Conservation (phyloP, 164 flowering plant species). For the Magnolia changhungtana region DNA sequence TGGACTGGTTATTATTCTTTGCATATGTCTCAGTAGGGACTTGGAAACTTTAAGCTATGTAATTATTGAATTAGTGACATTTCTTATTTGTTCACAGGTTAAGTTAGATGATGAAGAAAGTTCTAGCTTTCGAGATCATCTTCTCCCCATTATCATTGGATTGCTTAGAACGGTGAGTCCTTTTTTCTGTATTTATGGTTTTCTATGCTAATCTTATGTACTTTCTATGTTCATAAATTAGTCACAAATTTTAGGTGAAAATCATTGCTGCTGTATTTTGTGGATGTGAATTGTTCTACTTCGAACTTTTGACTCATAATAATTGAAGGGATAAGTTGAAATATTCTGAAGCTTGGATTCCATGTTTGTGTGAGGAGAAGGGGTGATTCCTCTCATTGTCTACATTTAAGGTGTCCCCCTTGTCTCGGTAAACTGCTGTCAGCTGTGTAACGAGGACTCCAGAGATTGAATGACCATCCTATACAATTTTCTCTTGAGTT, state of each 20-base stretch:
- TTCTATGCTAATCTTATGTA: neutral
- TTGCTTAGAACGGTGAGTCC: constrained; percentile 92
- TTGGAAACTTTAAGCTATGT: neutral
- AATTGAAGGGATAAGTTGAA: too few relatives aligned
- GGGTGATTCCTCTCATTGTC: too few relatives aligned
- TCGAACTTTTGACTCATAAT: too few relatives aligned
- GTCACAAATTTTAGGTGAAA: neutral
- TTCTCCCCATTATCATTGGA: constrained; percentile 86
- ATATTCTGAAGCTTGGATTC: too few relatives aligned
- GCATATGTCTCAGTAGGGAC: neutral
- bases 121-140: constrained; percentile 65
- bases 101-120: constrained; percentile 68
- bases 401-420: too few relatives aligned
- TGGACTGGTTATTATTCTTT: neutral
- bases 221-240: neutral
- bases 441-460: too few relatives aligned
- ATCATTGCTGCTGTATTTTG: neutral
- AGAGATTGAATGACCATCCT: too few relatives aligned
- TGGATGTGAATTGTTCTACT: neutral
- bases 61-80: neutral
- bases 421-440: too few relatives aligned
- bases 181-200: neutral
- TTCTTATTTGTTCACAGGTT: constrained; percentile 40
- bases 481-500: too few relatives aligned
- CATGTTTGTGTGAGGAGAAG: too few relatives aligned